Evolutionary conservation across 768 basidiomycete species (phyloP).

Genomic region (Tulasnella sp.): DNA sequence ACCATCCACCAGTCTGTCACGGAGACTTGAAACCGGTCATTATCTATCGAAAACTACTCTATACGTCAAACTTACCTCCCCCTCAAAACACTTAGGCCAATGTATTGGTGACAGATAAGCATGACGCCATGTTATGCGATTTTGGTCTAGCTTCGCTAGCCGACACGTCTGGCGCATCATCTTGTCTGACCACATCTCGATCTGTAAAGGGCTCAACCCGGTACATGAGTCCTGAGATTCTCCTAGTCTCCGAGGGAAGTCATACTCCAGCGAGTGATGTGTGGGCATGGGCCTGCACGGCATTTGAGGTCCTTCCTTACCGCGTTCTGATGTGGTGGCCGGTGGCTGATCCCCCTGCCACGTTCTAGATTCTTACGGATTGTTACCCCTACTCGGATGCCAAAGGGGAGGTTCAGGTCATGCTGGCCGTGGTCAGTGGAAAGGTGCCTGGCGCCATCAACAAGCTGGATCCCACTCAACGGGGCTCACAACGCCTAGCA

Average conservation of each 20-base stretch:
- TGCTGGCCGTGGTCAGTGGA: neutral
- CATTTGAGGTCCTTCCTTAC: neutral
- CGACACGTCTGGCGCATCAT: neutral
- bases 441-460: neutral
- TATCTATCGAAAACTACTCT: neutral
- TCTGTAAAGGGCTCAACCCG: neutral
- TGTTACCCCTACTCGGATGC: neutral
- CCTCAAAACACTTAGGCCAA: neutral
- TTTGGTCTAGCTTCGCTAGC: neutral
- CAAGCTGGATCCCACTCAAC: neutral
- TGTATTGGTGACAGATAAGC: neutral
- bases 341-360: neutral
- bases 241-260: neutral
- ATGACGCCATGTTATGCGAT: neutral
- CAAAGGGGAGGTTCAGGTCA: neutral
- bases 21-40: neutral
- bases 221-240: neutral
- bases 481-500: neutral
- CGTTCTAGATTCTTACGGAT: neutral
- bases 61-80: neutral
- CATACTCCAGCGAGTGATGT: neutral
- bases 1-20: neutral
- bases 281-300: neutral
- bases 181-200: neutral
- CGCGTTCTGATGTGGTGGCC: neutral